phyloP scores from a whole-genome alignment of 176 grass and related monocot genomes.

The Hordeum marinum region DNA sequence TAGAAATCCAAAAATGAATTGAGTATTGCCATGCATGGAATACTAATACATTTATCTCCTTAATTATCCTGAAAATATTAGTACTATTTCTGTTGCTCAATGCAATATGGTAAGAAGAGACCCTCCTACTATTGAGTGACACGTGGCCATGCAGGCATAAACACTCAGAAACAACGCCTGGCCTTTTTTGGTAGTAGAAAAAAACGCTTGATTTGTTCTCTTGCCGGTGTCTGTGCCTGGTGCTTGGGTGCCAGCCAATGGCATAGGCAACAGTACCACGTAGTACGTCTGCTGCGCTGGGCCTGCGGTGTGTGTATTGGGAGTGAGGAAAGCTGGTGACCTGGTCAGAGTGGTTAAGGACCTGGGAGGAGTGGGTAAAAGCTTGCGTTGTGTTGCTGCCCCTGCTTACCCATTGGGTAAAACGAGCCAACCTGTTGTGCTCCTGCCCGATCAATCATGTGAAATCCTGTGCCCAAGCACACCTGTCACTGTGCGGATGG shows the following conservation, averaged over 20 bases:
- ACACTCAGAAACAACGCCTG: neutral
- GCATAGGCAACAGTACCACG: neutral
- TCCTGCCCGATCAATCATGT: slow-evolving; percentile 44
- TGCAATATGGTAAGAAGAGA: neutral
- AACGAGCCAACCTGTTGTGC: neutral
- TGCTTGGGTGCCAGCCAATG: slow-evolving; percentile 6
- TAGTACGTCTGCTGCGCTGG: neutral
- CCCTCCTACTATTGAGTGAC: neutral
- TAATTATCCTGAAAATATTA: neutral
- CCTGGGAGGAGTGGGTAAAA: slow-evolving; percentile 20
- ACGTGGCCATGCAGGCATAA: slow-evolving; percentile 19
- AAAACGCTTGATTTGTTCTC: neutral
- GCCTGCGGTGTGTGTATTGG: slow-evolving; percentile 23
- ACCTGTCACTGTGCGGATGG: neutral
- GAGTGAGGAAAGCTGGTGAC: slow-evolving; percentile 18
- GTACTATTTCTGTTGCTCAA: neutral
- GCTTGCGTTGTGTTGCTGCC: slow-evolving; percentile 5
- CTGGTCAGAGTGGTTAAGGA: slow-evolving; percentile 28
- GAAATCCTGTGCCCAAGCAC: slow-evolving; percentile 38
- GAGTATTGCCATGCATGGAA: neutral
- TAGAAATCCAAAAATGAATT: neutral
- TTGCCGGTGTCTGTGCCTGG: neutral
- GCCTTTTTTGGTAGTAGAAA: neutral
- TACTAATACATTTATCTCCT: neutral
- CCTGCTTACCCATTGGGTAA: slow-evolving; percentile 31